Evolutionary conservation across 2,329 filamentous ascomycete genomes (phyloP).

Genomic region (Pseudocercospora eumusae): DNA sequence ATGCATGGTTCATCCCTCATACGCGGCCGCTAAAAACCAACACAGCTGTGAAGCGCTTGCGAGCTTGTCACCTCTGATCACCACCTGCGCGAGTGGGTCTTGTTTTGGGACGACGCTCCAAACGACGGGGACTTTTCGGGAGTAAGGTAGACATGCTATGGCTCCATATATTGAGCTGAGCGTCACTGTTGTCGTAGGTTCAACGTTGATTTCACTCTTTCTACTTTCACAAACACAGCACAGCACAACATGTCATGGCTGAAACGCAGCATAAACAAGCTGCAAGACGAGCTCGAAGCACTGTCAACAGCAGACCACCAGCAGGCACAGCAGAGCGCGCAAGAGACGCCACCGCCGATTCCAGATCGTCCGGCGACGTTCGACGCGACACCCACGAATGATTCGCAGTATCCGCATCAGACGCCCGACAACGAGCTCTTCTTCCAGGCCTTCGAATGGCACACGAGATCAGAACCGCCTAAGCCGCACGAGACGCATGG

Average conservation of each 20-base stretch:
- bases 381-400: background rate
- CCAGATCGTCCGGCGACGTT: conserved; percentile 10
- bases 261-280: conserved; percentile 13
- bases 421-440: conserved; percentile 51
- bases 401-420: conserved; percentile 4
- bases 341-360: conserved; percentile 6
- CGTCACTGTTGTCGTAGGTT: background rate
- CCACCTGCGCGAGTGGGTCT: background rate
- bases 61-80: conserved; percentile 2
- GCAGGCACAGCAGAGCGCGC: conserved; percentile 11
- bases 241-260: conserved; percentile 16
- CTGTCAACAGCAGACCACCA: background rate
- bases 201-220: background rate
- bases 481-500: conserved; percentile 37
- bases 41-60: background rate
- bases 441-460: conserved; percentile 74
- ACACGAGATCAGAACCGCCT: conserved; percentile 55
- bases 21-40: background rate
- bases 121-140: conserved; percentile 6
- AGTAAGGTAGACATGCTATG: background rate
- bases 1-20: background rate
- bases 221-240: background rate
- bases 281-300: conserved; percentile 12
- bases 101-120: background rate
- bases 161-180: background rate